These are phyloP conservation scores for Myxozyma udenii DNA, from an alignment of 805 yeast species.

Conservation along the genomic window DNA sequence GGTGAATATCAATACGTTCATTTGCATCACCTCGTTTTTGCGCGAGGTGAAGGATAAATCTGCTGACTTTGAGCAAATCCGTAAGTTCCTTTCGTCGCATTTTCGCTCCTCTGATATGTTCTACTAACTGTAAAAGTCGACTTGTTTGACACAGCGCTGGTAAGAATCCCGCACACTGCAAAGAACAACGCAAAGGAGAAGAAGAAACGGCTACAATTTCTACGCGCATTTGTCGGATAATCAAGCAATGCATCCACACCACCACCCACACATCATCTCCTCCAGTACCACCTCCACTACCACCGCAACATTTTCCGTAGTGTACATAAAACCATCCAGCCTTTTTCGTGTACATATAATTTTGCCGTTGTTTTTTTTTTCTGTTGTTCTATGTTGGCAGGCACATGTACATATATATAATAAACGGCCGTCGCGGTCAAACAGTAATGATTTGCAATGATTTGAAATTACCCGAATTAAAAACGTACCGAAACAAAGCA, in stretches of 20 bases:
- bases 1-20: conserved; percentile 44
- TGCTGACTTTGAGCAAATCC: conserved; percentile 27
- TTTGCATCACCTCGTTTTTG: conserved; percentile 43
- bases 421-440: too few species aligned
- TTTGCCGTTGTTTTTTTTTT: neutral
- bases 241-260: too few species aligned
- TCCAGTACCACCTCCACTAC: too few species aligned
- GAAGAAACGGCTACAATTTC: conserved; percentile 38
- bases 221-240: conserved; percentile 34
- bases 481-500: too few species aligned
- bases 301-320: too few species aligned
- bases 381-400: neutral
- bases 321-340: neutral
- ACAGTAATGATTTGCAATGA: too few species aligned
- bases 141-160: conserved; percentile 38
- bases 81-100: conserved; percentile 10
- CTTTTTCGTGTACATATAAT: neutral
- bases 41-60: conserved; percentile 37
- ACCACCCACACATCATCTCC: too few species aligned
- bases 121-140: conserved; percentile 22
- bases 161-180: conserved; percentile 37
- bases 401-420: too few species aligned
- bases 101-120: too few species aligned
- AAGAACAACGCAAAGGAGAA: conserved; percentile 37
- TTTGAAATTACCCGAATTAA: too few species aligned